Base-by-base conservation (phyloP, 2,329 filamentous ascomycete genomes). In the Seiridium cupressi region DNA sequence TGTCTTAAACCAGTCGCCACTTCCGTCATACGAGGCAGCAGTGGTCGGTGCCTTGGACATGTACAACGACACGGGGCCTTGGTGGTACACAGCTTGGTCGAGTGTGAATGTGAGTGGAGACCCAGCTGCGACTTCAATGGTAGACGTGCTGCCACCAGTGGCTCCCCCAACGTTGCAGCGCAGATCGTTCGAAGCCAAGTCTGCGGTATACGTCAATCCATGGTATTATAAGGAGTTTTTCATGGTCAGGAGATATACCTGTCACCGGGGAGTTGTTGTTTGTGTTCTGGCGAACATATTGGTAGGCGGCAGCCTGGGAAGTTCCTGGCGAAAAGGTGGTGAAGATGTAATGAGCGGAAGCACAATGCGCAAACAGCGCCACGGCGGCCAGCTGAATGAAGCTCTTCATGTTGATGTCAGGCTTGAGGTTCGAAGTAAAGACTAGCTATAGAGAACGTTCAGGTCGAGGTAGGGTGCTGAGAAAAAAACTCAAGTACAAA, bases 241-340 rank as follows among this genome's bases (percentile, higher is more conserved):
- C 10, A 32, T 8, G 38, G 38, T 42, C 7, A 13, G 38, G 7
- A 10, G 18, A 61, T 60, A 49, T 57, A 70, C 70, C 71, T 9
- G 75, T 77, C 5, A 80, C 78, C 6, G 78, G 79, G 8, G 76
- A 79, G 72, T 81, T 81, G 65, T 76, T 72, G 74, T 81, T 82
- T 57, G 71, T 77, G 72, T 81, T 81, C 56, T 70, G 72, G 34
- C 79, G 75, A 61, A 81, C 69, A 64, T 73, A 73, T 60, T 77
- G 67, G 62, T 73, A 78, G 5, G 69, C 60, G 46, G 62, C 64
- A 42, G 70, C 74, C 63, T 73, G 73, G 18, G 64, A 64, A 13
- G 66, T 67, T 4, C 73, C 76, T 55, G 72, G 68, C 7, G 66
- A 62, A 44, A 78, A 63, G 38, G 75, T 65, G 61, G 77, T 72